Evolutionary conservation across 2,329 filamentous ascomycete species (phyloP).

Genomic region (Colletotrichum navitas): DNA sequence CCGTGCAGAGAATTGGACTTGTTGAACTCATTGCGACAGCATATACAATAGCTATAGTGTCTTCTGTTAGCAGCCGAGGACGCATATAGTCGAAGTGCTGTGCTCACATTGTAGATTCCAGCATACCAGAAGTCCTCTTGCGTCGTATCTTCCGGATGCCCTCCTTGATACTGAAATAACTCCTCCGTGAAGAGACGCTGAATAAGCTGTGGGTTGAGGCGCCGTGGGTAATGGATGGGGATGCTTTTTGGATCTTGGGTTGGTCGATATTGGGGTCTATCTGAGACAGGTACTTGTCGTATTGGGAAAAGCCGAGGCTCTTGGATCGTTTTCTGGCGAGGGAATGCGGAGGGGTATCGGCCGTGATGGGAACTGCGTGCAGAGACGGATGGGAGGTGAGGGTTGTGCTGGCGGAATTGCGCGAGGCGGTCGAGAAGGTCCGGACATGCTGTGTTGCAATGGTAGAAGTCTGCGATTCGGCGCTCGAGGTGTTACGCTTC

Average conservation of each 20-base stretch:
- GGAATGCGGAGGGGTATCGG: slow-evolving; percentile 44
- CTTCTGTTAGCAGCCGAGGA: slow-evolving; percentile 15
- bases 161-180: slow-evolving; percentile 60
- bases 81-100: background rate
- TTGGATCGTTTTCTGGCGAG: slow-evolving; percentile 47
- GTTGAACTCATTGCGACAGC: slow-evolving; percentile 67
- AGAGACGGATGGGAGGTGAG: slow-evolving; percentile 60
- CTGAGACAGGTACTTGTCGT: slow-evolving; percentile 64
- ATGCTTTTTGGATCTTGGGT: slow-evolving; percentile 55
- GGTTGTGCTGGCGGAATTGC: slow-evolving; percentile 55
- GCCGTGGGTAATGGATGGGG: slow-evolving; percentile 48
- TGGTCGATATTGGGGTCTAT: slow-evolving; percentile 59
- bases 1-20: slow-evolving; percentile 59
- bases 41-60: slow-evolving; percentile 64
- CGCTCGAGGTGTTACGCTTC: slow-evolving; percentile 54
- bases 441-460: slow-evolving; percentile 57
- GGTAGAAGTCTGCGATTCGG: slow-evolving; percentile 58
- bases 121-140: slow-evolving; percentile 54
- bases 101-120: slow-evolving; percentile 52
- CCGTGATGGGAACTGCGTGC: slow-evolving; percentile 46
- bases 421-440: slow-evolving; percentile 58
- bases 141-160: slow-evolving; percentile 59
- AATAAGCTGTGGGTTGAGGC: slow-evolving; percentile 56
- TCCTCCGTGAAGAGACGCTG: slow-evolving; percentile 59
- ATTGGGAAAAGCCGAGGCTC: slow-evolving; percentile 61